phyloP scores from a whole-genome alignment of 495 filamentous ascomycete species.

The Aspergillus nidulans region DNA sequence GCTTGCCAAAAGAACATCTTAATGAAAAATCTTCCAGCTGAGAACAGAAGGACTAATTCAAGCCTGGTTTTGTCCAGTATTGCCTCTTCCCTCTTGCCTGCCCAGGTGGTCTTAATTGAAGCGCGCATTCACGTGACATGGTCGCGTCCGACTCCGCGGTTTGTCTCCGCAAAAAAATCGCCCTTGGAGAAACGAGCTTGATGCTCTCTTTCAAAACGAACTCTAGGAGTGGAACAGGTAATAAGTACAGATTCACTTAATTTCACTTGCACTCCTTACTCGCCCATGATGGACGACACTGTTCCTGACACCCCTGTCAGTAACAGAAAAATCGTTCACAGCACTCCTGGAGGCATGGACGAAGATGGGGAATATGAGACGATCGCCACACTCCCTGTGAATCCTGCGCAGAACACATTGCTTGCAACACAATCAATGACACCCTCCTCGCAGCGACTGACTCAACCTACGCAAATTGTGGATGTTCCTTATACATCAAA shows the following conservation, averaged over 20 bases:
- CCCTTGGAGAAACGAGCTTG: constrained; percentile 2
- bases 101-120: constrained; percentile 18
- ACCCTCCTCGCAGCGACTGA: constrained; percentile 42
- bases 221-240: not conserved
- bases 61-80: too few species aligned
- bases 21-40: too few species aligned
- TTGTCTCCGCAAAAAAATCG: constrained; percentile 16
- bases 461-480: constrained; percentile 72
- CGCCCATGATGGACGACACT: constrained; percentile 34
- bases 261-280: not conserved
- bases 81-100: too few species aligned
- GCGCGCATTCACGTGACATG: constrained; percentile 21
- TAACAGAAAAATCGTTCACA: constrained; percentile 40
- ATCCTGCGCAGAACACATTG: constrained; percentile 14
- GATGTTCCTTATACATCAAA: constrained; percentile 27
- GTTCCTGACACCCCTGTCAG: constrained; percentile 47
- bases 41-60: too few species aligned
- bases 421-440: constrained; percentile 28
- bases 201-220: not conserved
- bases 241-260: not conserved
- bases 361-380: constrained; percentile 50
- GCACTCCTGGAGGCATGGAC: constrained; percentile 22
- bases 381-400: constrained; percentile 54
- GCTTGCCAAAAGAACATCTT: too few species aligned
- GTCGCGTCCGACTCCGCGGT: constrained; percentile 14